Percentiles rank a stretch among this genome's conserved stretches.
These are phyloP conservation scores for Paraglomus brasilianum DNA, from an alignment of 192 early-diverging fungal genomes.

Conservation along the genomic window DNA sequence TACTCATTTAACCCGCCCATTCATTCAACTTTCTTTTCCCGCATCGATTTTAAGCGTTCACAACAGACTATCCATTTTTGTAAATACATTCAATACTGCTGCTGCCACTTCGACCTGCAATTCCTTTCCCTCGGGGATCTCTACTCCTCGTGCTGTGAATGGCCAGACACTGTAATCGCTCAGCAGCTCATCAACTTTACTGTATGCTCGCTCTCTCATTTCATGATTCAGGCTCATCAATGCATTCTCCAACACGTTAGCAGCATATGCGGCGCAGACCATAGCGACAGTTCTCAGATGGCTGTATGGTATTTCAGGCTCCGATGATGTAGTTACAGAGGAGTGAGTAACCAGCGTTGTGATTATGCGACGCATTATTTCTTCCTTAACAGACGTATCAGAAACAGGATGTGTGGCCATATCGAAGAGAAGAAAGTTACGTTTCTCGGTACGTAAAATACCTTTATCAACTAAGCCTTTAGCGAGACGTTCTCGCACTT, in stretches of 20 bases:
- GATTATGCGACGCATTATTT: constrained; percentile 78
- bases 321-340: constrained; percentile 47
- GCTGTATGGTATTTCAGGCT: constrained; percentile 57
- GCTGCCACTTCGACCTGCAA: constrained; percentile 70
- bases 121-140: constrained; percentile 53
- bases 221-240: constrained; percentile 79
- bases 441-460: constrained; percentile 91
- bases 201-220: constrained; percentile 84
- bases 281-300: constrained; percentile 78
- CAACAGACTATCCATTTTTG: constrained; percentile 87
- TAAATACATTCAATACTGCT: constrained; percentile 80
- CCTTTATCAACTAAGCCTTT: constrained; percentile 99
- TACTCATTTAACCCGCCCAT: too few species aligned
- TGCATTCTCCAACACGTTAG: constrained; percentile 97
- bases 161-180: constrained; percentile 81
- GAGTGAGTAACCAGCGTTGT: constrained; percentile 71
- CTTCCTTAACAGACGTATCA: constrained; percentile 84
- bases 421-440: constrained; percentile 94
- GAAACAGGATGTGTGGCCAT: constrained; percentile 97
- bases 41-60: constrained; percentile 51
- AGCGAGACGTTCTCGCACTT: constrained; percentile 93
- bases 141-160: constrained; percentile 58
- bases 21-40: background rate
- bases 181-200: constrained; percentile 86
- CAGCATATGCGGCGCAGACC: constrained; percentile 94